Evolutionary conservation across 176 grass and related monocot genomes (phyloP), one percentile per base, ranked within the genome.

Genomic region (Oryza officinalis): DNA sequence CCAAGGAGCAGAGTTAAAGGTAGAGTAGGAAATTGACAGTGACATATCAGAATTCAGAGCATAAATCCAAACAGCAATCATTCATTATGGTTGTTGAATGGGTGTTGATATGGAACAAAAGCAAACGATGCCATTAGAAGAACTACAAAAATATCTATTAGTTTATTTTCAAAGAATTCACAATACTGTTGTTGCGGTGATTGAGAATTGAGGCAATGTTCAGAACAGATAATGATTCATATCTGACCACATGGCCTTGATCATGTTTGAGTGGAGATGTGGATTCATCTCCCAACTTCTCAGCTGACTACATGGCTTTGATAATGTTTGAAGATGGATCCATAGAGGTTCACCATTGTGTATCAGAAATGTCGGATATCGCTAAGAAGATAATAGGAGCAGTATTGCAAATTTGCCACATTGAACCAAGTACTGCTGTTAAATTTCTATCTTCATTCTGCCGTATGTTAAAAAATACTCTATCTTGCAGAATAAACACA

Each of bases 201-300:
- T 80, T 50, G 2, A 10, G 27, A 31, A 28, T 23, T 8, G 64
- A 6, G 22, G 30, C 49, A 83, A 65, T 32, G 2, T 63, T 82
- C 69, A 3, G 68, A 63, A 64, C 69, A 73, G 13, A 64, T 31
- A 40, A 66, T 49, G 26, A 66, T 79, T 61, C 75, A 65, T 60
- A 27, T 28, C 63, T 26, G 77, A 66, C 22, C 61, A 47, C 26
- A 66, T n/a, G 38, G 40, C 12, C 27, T 61, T 79, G 9, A 17
- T 22, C 77, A 79, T 67, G 65, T 46, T 54, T 54, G 49, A 6
- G 5, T 13, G 40, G 66, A 13, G 11, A 41, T 18, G 33, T 27
- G 3, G 35, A 4, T 3, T 27, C 33, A 15, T 79, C 12, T 65
- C 63, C 1, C 40, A 66, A 32, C 77, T 79, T 65, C 77, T 1